Conservation (phyloP, 768 basidiomycete genomes). For the Hygrophorus russula region DNA sequence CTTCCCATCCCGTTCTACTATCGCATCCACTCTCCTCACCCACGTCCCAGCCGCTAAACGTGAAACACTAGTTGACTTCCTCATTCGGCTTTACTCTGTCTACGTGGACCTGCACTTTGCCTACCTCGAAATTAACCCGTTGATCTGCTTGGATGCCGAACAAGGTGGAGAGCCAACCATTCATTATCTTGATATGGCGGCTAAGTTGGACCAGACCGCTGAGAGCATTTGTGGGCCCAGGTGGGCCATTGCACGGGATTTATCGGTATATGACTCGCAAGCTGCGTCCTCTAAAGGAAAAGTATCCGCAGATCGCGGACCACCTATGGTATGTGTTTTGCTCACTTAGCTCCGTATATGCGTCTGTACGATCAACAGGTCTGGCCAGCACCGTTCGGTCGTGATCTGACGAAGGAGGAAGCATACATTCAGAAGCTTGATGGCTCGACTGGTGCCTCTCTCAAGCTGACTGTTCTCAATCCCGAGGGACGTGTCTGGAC, state of each 20-base stretch:
- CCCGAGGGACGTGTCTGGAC: conserved; percentile 96
- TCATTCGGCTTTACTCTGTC: conserved; percentile 89
- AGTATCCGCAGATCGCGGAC: conserved; percentile 85
- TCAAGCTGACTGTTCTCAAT: conserved; percentile 96
- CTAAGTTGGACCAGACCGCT: conserved; percentile 98
- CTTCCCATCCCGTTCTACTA: conserved; percentile 76
- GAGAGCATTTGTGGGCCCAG: conserved; percentile 97
- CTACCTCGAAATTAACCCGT: conserved; percentile 99
- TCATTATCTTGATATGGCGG: conserved; percentile 98
- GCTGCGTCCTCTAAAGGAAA: conserved; percentile 32
- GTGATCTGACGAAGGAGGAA: conserved; percentile 96
- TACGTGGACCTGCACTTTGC: conserved; percentile 99
- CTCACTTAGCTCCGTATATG: conserved; percentile 6
- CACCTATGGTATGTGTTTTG: conserved; percentile 72
- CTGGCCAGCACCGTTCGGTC: conserved; percentile 93
- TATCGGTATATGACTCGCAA: conserved; percentile 55
- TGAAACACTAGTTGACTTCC: conserved; percentile 89
- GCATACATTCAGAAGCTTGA: conserved; percentile 99
- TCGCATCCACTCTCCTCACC: conserved; percentile 66
- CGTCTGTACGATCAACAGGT: conserved; percentile 25
- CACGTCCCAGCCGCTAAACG: conserved; percentile 81
- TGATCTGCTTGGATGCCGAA: conserved; percentile 81
- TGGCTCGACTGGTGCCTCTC: conserved; percentile 91
- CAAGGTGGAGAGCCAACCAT: conserved; percentile 59
- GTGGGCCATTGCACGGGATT: conserved; percentile 95